Percentiles rank a stretch among this genome's conserved stretches.
phyloP scores from a whole-genome alignment of 345 rosid species.

The Eucalyptus victrix region DNA sequence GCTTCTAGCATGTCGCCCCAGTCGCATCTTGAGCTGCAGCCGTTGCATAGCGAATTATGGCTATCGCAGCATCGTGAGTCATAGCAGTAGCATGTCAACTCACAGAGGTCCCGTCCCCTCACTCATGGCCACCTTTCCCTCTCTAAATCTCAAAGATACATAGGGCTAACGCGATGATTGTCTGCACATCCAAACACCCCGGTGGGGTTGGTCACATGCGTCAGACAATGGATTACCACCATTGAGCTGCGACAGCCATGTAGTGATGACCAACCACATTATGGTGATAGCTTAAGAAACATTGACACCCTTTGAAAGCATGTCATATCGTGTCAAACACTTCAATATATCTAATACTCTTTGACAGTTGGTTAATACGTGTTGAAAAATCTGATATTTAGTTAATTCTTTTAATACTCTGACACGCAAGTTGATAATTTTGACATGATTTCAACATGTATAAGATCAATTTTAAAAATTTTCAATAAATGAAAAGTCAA shows the following conservation, averaged over 20 bases:
- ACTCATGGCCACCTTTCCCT: not conserved
- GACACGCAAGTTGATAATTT: too few relatives aligned
- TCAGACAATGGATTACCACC: not conserved
- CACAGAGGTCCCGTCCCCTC: not conserved
- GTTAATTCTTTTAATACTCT: rapidly evolving
- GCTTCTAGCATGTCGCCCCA: not conserved
- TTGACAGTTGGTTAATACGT: rapidly evolving
- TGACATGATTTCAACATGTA: rapidly evolving
- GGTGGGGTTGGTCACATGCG: not conserved
- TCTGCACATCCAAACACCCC: not conserved
- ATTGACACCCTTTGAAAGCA: rapidly evolving
- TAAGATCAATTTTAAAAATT: too few relatives aligned
- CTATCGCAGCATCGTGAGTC: not conserved
- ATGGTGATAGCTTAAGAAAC: too few relatives aligned
- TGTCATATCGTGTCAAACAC: rapidly evolving
- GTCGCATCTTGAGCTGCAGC: not conserved
- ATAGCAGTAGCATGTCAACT: not conserved
- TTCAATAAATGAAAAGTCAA: too few relatives aligned
- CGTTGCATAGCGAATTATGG: not conserved
- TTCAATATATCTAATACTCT: rapidly evolving
- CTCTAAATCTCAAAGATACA: not conserved
- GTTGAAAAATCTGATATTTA: rapidly evolving
- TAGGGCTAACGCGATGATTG: not conserved
- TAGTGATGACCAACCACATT: too few relatives aligned
- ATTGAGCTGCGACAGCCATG: not conserved